phyloP scores from a whole-genome alignment of 177 flowering plant genomes.

The Vitis hybrid region DNA sequence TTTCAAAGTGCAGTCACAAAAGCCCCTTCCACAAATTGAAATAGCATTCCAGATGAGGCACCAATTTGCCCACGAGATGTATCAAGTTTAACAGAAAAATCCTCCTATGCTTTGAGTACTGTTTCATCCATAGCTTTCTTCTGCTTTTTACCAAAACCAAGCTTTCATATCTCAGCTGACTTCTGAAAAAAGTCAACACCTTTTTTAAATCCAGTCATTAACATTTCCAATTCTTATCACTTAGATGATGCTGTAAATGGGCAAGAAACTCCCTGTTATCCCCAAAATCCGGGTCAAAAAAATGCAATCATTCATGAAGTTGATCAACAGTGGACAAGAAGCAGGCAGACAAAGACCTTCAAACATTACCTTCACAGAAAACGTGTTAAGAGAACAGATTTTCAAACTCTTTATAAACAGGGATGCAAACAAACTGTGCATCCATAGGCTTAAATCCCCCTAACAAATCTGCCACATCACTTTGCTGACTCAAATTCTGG shows the following conservation, averaged over 20 bases:
- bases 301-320: neutral
- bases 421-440: constrained; percentile 60
- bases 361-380: constrained; percentile 50
- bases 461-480: constrained; percentile 84
- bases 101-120: constrained; percentile 52
- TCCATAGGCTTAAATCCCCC: constrained; percentile 94
- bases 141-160: constrained; percentile 56
- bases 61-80: constrained; percentile 52
- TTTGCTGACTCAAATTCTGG: constrained; percentile 98
- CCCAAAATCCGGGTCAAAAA: constrained; percentile 37
- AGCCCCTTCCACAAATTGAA: constrained; percentile 95
- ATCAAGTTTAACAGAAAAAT: constrained; percentile 57
- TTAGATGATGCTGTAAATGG: constrained; percentile 31
- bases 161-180: constrained; percentile 24
- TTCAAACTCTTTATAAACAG: constrained; percentile 75
- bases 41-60: constrained; percentile 62
- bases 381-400: constrained; percentile 52
- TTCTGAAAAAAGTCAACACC: constrained; percentile 28
- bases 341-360: neutral
- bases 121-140: constrained; percentile 56
- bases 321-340: neutral
- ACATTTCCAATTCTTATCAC: constrained; percentile 56
- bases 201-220: constrained; percentile 45
- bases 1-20: constrained; percentile 78
- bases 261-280: constrained; percentile 41